phyloP scores from a whole-genome alignment of 164 flowering plant species.

The Saururus chinensis region DNA sequence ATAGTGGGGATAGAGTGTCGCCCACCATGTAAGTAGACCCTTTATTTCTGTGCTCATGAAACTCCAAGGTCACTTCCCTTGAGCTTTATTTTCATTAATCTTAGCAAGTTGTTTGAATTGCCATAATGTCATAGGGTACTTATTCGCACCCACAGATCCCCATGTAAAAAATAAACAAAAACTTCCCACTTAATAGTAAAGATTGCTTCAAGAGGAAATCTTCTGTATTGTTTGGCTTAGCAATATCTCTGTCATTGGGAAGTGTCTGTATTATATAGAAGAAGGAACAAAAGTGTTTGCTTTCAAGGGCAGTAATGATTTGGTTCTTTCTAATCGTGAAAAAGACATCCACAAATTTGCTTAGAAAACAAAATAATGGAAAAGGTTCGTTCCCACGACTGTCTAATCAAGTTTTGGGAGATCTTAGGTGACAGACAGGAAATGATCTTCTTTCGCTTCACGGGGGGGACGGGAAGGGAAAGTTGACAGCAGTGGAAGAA shows the following conservation, averaged over 20 bases:
- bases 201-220: background rate
- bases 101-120: background rate
- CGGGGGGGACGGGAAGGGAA: too few relatives aligned
- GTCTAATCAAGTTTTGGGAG: constrained; percentile 3
- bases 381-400: background rate
- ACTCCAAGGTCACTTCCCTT: background rate
- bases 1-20: background rate
- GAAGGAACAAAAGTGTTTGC: background rate
- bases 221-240: background rate
- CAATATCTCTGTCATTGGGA: background rate
- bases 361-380: background rate
- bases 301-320: background rate
- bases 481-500: constrained; percentile 1
- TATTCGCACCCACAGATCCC: background rate
- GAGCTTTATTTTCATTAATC: background rate
- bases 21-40: background rate
- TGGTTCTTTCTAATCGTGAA: background rate
- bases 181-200: too few relatives aligned
- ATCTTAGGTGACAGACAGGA: background rate
- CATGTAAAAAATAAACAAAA: background rate
- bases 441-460: background rate
- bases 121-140: too few relatives aligned
- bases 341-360: background rate
- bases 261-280: background rate
- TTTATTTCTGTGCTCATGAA: background rate